Conservation (phyloP, 1,139 yeast species). For the Geotrichum bryndzae region DNA sequence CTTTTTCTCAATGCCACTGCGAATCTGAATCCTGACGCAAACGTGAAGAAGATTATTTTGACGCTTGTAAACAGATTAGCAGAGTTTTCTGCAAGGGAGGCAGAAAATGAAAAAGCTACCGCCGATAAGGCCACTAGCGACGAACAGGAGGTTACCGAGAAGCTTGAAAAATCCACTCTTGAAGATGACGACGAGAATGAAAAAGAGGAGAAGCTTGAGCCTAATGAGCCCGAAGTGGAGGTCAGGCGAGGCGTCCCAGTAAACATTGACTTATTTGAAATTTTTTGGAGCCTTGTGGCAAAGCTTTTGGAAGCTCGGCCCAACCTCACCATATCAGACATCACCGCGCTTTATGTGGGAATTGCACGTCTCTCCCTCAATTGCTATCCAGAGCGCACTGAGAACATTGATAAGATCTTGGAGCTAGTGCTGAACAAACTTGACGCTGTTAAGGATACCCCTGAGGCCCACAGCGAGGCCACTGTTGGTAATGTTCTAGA, state of each 20-base stretch:
- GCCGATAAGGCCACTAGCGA: neutral
- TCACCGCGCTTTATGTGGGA: conserved; percentile 57
- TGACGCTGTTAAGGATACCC: conserved; percentile 26
- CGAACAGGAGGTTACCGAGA: conserved; percentile 15
- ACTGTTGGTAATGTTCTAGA: conserved; percentile 44
- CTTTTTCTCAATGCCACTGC: conserved; percentile 60
- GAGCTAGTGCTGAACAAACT: conserved; percentile 52
- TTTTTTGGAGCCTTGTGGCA: conserved; percentile 58
- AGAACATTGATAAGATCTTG: conserved; percentile 57
- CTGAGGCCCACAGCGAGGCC: conserved; percentile 23
- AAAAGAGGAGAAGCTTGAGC: conserved; percentile 9
- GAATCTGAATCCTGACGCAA: conserved; percentile 63
- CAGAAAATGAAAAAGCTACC: conserved; percentile 20
- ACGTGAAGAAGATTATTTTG: conserved; percentile 58
- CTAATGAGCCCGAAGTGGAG: conserved; percentile 10
- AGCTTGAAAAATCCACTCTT: conserved; percentile 16
- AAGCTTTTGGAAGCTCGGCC: conserved; percentile 52
- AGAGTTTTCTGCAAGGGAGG: conserved; percentile 43
- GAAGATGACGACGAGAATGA: conserved; percentile 18
- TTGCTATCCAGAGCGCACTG: conserved; percentile 58
- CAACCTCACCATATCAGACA: conserved; percentile 58
- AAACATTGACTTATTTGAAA: conserved; percentile 43
- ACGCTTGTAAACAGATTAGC: conserved; percentile 72
- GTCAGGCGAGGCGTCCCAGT: conserved; percentile 20
- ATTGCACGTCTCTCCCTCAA: conserved; percentile 58